These are phyloP conservation scores for Cucurbita ficifolia DNA, from an alignment of 306 rosid species.

Conservation along the genomic window DNA sequence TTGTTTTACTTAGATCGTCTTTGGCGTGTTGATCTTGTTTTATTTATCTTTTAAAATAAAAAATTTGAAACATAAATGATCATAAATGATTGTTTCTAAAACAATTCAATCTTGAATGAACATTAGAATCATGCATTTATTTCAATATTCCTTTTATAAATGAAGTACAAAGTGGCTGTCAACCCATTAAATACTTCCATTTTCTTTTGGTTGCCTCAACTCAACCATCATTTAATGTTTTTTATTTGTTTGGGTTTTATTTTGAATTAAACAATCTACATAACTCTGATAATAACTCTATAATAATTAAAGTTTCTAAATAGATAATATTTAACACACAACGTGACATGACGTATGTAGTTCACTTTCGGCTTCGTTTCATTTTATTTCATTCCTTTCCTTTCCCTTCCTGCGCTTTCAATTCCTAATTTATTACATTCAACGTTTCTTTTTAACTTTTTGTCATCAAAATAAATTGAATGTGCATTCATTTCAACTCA, in stretches of 20 bases:
- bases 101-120: neutral
- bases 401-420: neutral
- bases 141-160: neutral
- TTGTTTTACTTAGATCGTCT: too few relatives aligned
- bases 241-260: neutral
- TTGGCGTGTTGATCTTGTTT: too few relatives aligned
- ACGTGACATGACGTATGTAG: neutral
- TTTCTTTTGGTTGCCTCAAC: neutral
- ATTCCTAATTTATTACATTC: neutral
- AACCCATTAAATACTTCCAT: neutral
- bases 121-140: neutral
- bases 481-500: neutral
- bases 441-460: neutral
- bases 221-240: neutral
- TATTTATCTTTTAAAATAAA: too few relatives aligned
- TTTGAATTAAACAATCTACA: too few relatives aligned
- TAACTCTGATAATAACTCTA: too few relatives aligned
- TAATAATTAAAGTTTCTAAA: too few relatives aligned
- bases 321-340: neutral
- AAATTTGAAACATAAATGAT: neutral
- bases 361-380: neutral
- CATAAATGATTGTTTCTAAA: neutral
- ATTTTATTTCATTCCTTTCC: too few relatives aligned
- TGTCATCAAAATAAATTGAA: neutral
- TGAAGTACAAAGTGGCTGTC: neutral